Evolutionary conservation across 148 eudicot genomes (phyloP).

Genomic region (Vaccinium macrocarpon): DNA sequence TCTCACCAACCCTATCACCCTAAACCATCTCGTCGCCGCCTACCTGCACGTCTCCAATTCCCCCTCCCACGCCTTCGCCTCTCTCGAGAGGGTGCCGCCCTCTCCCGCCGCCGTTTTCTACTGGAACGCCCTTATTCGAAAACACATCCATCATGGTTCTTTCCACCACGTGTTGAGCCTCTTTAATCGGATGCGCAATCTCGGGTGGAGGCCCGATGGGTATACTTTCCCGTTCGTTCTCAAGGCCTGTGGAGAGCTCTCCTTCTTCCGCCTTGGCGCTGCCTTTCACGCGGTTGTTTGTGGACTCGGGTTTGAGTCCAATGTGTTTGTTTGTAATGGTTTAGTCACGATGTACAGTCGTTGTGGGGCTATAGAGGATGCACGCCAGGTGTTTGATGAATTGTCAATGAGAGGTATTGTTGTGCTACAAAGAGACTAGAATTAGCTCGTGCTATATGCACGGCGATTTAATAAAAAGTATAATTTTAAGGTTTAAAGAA

Average conservation of each 20-base stretch:
- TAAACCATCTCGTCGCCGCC: conserved; percentile 19
- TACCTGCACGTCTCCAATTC: conserved; percentile 27
- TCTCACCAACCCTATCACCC: conserved; percentile 19
- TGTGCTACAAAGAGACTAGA: too few relatives aligned
- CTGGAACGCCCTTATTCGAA: conserved; percentile 62
- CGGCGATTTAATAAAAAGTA: too few relatives aligned
- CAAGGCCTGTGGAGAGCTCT: conserved; percentile 55
- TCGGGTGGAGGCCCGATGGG: conserved; percentile 51
- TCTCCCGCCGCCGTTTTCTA: conserved; percentile 26
- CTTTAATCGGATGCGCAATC: conserved; percentile 35
- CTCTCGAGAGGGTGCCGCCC: conserved; percentile 38
- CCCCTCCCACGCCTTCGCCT: conserved; percentile 25
- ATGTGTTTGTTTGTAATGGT: conserved; percentile 63
- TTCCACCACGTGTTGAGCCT: conserved; percentile 21
- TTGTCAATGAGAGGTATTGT: conserved; percentile 27
- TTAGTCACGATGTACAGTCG: conserved; percentile 59
- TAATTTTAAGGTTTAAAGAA: too few relatives aligned
- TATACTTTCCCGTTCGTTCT: conserved; percentile 59
- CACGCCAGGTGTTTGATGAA: conserved; percentile 59
- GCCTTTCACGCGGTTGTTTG: conserved; percentile 41
- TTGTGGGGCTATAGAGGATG: conserved; percentile 38
- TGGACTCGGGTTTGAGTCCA: conserved; percentile 38
- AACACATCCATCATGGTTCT: conserved; percentile 18
- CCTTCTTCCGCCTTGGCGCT: conserved; percentile 25
- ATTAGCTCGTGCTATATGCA: too few relatives aligned